Percentiles rank a stretch among this genome's conserved stretches.
Conservation (phyloP, 176 grass and related monocot species). For the Hsuehochloa calcarea region DNA sequence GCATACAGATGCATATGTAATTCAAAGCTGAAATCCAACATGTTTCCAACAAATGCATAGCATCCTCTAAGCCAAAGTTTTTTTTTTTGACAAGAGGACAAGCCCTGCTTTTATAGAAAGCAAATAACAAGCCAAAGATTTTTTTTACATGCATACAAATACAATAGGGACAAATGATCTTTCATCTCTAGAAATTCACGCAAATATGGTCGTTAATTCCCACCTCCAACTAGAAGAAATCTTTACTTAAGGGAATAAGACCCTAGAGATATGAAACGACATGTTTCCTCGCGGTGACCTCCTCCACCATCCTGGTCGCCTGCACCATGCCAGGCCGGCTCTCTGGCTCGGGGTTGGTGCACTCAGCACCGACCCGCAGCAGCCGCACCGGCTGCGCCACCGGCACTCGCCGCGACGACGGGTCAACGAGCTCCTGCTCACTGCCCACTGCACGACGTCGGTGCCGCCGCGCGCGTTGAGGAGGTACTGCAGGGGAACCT, state of each 20-base stretch:
- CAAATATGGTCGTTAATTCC: constrained; percentile 25
- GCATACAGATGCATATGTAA: background rate
- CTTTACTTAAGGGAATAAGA: background rate
- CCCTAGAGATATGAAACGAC: background rate
- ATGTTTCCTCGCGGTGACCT: constrained; percentile 26
- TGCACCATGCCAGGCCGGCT: constrained; percentile 44
- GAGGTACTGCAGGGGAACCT: constrained; percentile 67
- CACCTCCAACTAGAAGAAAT: constrained; percentile 24
- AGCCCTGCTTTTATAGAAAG: no score
- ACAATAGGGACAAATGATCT: background rate
- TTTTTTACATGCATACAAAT: background rate
- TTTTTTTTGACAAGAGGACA: no score
- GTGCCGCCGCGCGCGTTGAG: constrained; percentile 55
- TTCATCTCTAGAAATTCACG: background rate
- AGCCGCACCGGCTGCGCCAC: constrained; percentile 31
- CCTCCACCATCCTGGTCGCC: constrained; percentile 54
- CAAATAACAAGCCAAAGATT: no score
- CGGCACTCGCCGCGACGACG: background rate
- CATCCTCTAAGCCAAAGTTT: background rate
- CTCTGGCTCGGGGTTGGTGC: constrained; percentile 38
- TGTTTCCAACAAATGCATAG: background rate
- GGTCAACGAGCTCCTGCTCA: constrained; percentile 48
- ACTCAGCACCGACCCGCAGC: constrained; percentile 39
- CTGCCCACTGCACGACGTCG: constrained; percentile 65
- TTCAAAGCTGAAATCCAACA: background rate